These are phyloP conservation scores for Trichoderma gracile DNA, from an alignment of 2,329 filamentous ascomycete species.

Conservation along the genomic window DNA sequence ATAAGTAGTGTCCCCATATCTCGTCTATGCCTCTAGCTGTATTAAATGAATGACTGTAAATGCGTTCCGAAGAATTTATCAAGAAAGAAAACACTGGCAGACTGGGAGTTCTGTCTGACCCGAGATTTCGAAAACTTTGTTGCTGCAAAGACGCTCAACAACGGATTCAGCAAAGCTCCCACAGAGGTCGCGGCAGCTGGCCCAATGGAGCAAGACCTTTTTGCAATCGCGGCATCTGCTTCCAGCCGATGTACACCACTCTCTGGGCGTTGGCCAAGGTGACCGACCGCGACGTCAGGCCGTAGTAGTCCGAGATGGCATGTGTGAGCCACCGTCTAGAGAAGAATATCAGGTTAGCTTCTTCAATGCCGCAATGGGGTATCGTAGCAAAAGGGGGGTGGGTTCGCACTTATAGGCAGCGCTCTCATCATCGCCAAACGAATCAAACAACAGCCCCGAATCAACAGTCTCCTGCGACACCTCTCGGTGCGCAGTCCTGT, in stretches of 20 bases:
- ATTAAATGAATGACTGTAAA: slow-evolving; percentile 5
- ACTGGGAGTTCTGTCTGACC: not conserved
- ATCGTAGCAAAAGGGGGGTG: not conserved
- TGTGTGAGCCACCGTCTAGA: slow-evolving; percentile 86
- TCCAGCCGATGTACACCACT: slow-evolving; percentile 80
- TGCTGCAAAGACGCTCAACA: not conserved
- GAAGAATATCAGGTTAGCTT: not conserved
- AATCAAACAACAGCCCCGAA: slow-evolving; percentile 75
- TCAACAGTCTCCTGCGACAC: slow-evolving; percentile 60
- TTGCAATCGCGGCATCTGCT: slow-evolving; percentile 44
- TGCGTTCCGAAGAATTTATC: not conserved
- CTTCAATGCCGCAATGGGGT: not conserved
- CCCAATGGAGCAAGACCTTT: slow-evolving; percentile 29
- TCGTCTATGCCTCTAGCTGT: slow-evolving; percentile 9
- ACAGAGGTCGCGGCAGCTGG: slow-evolving; percentile 61
- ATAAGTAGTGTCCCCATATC: not conserved
- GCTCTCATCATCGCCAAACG: slow-evolving; percentile 69
- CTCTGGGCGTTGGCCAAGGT: slow-evolving; percentile 70
- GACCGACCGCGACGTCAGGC: slow-evolving; percentile 79
- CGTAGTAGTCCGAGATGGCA: slow-evolving; percentile 89
- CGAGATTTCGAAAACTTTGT: not conserved
- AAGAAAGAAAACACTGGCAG: not conserved
- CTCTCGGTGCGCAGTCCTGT: slow-evolving; percentile 55
- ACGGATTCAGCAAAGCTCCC: slow-evolving; percentile 57
- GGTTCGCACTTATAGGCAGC: slow-evolving; percentile 76